Base-by-base conservation (phyloP, 257 asterid species). In the Solanum etuberosum region DNA sequence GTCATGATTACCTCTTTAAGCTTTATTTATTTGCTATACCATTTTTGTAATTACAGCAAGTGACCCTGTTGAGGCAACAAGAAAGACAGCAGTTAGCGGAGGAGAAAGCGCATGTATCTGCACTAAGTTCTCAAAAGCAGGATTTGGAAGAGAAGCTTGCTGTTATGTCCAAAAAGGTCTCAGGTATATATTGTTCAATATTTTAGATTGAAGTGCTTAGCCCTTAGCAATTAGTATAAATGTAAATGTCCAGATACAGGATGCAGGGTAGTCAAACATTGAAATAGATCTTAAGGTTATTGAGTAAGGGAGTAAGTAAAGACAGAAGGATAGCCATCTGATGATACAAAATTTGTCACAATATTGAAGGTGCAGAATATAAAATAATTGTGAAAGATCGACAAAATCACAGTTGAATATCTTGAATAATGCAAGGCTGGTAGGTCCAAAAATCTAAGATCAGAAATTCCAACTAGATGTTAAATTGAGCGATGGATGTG, bases 121-220 rank as follows among this genome's bases (percentile, higher is more conserved):
- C 91, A 87, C 96, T 97, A 87, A 83, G 89, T 83, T 88, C 91
- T 86, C 93, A 95, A 90, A 96, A 94, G 91, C 97, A 91, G 91
- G 98, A 92, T 89, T 89, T 97, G 91, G 98, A 96, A 91, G 96
- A 95, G 88, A 94, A 96, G 93, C 93, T 97, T 89, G 93, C 94
- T 37, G 86, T 94, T 80, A 59, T 92, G 87, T 90, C 97, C 82
- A 88, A 90, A 86, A 91, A 83, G 87, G 89, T 88, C 87, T 91
- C 94, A 93, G 98, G 99, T 96, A 91, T 80, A 16, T 14, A 21
- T 61, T 7, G 15, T 25, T 63, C 43, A 46, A 25, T 18, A 43
- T 42, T 80, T 78, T 43, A 80, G 31, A 15, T 57, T 54, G 85
- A 87, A 74, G 35, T 85, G 65, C 73, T 83, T 82, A 73, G 59